Base-by-base conservation (phyloP, 2,329 filamentous ascomycete species). In the Didymella segeticola region DNA sequence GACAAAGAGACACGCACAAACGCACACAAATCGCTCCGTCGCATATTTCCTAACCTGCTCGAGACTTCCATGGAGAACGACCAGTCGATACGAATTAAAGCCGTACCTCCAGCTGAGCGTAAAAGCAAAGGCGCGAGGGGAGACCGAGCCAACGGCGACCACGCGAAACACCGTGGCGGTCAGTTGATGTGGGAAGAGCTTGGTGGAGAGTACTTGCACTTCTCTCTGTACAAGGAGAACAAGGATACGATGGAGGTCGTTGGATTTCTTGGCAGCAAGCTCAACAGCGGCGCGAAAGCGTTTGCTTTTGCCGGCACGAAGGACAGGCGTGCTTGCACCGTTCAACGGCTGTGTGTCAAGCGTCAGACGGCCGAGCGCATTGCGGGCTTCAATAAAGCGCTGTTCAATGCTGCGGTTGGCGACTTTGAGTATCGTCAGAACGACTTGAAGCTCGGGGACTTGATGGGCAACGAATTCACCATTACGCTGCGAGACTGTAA, bases 151-250 rank as follows among this genome's bases (percentile, higher is more conserved):
- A 66, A 57, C 53, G 55, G 63, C 30, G 69, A 53, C 19, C 54
- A 55, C 52, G 65, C 49, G 43, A 65, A 50, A 36, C 61, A 59
- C 51, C 43, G 64, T 14, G 63, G 67, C 22, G 66, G 63, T 58
- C 61, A 65, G 26, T 66, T 83, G 29, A 80, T 78, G 46, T 89
- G 86, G 86, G 78, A 85, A 47, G 86, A 89, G 60, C 78, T 87
- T 34, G 87, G 82, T n/a, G 91, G 89, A 15, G 88, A 92, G 42
- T 95, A 91, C 72, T 79, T 96, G 12, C 92, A 96, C 73, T 96
- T 96, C 73, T 93, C 90, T 0, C 81, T 97, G 45, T 96, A 93
- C 83, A 97, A 97, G 77, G 93, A 96, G 77, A 97, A 97, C 77
- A 93, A 93, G 70, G 93, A 97, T 71, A 97, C 93, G 1, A 96